Base-by-base conservation (phyloP, 2,329 filamentous ascomycete genomes). In the Scedosporium minutisporum region DNA sequence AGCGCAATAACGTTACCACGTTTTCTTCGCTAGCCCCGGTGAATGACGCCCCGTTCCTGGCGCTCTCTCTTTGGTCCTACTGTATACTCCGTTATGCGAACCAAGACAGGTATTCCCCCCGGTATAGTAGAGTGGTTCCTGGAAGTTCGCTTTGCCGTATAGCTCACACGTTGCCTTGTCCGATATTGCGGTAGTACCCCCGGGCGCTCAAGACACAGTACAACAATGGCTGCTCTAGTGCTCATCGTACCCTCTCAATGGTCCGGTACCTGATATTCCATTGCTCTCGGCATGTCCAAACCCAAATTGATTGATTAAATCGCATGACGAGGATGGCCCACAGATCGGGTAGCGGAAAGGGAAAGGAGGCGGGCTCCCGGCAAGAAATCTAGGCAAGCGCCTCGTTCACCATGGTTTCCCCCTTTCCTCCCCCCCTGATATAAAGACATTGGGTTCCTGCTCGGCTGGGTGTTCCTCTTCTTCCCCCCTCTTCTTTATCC, bases 291-390 rank as follows among this genome's bases (percentile, higher is more conserved):
- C 51, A 55, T 55, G 51, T 14, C n/a, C 51, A 29, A 27, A 55
- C 59, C 42, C 59, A 61, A 51, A 61, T 61, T 53, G 44, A 33
- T 51, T 51, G 29, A 48, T 29, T 46, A 21, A 51, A 53, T 51
- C 25, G 18, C 21, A 61, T 53, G 44, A 53, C 44, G 57, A 41
- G 57, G 23, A 27, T 55, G 51, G 51, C 23, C 51, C 51, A 29
- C 44, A 6, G 33, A 21, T 46, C 41, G 16, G 59, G 59, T 29
- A 33, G 12, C 44, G 44, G 59, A 21, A 10, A 18, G 21, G 23
- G 29, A 61, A 41, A 29, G 25, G 44, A 61, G 42, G 16, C 16
- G 7, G 41, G 29, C 21, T 48, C 44, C 18, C 44, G n/a, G 44
- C 18, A 18, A 48, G 44, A 21, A 48, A 18, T 21, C 44, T 21